A percentile compares a stretch with the other conserved stretches of the same genome.
These are phyloP conservation scores for Bondarzewia mesenterica DNA, from an alignment of 1,284 basidiomycete genomes.

Conservation along the genomic window DNA sequence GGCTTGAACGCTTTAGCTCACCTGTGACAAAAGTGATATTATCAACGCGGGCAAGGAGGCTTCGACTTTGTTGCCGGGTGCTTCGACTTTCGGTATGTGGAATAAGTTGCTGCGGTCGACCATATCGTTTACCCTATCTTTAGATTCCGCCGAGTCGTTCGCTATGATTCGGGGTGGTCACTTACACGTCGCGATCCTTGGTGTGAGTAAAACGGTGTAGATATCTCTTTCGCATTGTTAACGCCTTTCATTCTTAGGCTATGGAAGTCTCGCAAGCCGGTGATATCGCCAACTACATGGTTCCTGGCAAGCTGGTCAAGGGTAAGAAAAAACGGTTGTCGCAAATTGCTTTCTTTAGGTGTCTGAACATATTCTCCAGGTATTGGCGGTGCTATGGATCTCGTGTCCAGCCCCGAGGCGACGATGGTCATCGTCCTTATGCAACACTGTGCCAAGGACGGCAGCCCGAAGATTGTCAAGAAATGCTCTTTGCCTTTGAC, in stretches of 20 bases:
- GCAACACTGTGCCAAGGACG: conserved; percentile 88
- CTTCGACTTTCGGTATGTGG: conserved; percentile 57
- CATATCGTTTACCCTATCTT: not conserved
- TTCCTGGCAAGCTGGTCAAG: conserved; percentile 89
- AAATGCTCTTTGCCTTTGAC: conserved; percentile 84
- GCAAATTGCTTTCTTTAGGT: not conserved
- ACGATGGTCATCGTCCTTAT: conserved; percentile 85
- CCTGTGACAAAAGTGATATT: conserved; percentile 58
- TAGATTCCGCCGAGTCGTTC: conserved; percentile 81
- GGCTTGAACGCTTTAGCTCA: not conserved
- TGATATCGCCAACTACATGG: conserved; percentile 98
- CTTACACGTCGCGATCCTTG: conserved; percentile 84
- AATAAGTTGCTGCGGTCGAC: not conserved
- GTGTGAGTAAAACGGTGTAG: conserved; percentile 33
- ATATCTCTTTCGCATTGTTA: conserved; percentile 5
- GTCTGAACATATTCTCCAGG: conserved; percentile 31
- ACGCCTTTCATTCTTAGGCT: conserved; percentile 51
- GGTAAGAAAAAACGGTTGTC: conserved; percentile 31
- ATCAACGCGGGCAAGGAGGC: conserved; percentile 97
- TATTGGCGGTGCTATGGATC: conserved; percentile 95
- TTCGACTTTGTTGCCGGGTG: conserved; percentile 82
- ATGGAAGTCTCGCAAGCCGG: conserved; percentile 93
- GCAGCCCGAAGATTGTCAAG: conserved; percentile 80
- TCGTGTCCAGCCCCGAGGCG: conserved; percentile 87
- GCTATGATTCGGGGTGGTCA: conserved; percentile 95